Conservation (phyloP, 2,329 filamentous ascomycete genomes). For the Stachybotrys elegans region DNA sequence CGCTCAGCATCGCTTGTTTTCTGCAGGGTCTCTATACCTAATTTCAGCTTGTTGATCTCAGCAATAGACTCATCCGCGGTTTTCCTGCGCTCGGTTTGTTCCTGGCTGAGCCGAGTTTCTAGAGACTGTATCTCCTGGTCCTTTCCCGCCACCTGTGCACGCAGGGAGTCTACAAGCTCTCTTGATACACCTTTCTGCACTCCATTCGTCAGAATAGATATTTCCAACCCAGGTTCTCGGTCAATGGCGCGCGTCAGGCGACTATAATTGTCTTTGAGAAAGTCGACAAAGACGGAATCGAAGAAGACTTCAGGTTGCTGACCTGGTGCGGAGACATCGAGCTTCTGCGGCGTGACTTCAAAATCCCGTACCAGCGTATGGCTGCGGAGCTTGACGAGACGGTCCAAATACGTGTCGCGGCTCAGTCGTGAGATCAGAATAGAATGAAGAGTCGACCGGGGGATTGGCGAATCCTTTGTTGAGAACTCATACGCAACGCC, state of each 20-base stretch:
- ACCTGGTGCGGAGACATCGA: conserved; percentile 40
- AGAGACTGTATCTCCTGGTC: conserved; percentile 47
- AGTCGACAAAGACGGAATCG: conserved; percentile 81
- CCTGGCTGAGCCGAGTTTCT: conserved; percentile 59
- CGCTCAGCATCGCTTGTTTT: conserved; percentile 14
- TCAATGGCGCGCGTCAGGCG: conserved; percentile 81
- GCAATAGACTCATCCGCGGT: conserved; percentile 50
- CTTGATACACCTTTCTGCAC: conserved; percentile 88
- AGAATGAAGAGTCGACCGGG: conserved; percentile 73
- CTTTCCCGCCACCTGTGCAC: conserved; percentile 71
- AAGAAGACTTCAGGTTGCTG: conserved; percentile 77
- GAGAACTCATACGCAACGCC: conserved; percentile 95
- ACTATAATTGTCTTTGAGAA: conserved; percentile 94
- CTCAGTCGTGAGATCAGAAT: conserved; percentile 73
- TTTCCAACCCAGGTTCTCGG: conserved; percentile 81
- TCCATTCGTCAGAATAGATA: conserved; percentile 73
- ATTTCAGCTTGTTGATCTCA: conserved; percentile 22
- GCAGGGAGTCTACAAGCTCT: conserved; percentile 82
- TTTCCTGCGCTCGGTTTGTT: conserved; percentile 66
- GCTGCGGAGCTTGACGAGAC: conserved; percentile 70
- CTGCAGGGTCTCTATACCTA: conserved; percentile 18
- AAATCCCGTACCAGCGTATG: conserved; percentile 81
- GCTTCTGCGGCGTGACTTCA: conserved; percentile 73
- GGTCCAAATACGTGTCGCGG: conserved; percentile 81
- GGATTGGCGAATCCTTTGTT: conserved; percentile 90